Conservation (phyloP, 129 eudicot species). For the Escallonia rubra region DNA sequence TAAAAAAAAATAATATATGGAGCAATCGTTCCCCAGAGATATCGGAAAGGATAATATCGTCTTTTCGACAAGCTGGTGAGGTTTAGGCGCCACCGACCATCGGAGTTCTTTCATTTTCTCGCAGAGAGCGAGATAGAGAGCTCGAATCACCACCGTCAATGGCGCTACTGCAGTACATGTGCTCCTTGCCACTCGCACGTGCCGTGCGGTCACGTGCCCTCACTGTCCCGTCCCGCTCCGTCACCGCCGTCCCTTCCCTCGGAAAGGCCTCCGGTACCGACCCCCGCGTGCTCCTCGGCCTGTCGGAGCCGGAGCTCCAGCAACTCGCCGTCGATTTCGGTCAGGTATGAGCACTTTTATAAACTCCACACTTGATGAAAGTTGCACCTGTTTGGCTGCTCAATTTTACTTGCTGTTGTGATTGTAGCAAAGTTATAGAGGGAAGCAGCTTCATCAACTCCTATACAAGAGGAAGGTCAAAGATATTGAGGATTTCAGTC, state of each 20-base stretch:
- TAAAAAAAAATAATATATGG: too few relatives aligned
- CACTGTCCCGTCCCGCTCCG: constrained; percentile 29
- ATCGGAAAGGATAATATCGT: not conserved
- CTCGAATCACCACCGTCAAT: constrained; percentile 12
- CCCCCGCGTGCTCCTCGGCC: constrained; percentile 80
- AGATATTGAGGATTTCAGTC: constrained; percentile 64
- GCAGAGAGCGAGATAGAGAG: not conserved
- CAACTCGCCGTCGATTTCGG: constrained; percentile 82
- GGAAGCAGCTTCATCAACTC: constrained; percentile 88
- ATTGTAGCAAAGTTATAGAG: constrained; percentile 74
- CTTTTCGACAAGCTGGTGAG: not conserved
- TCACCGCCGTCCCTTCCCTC: constrained; percentile 19
- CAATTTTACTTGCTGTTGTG: not conserved
- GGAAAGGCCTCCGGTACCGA: constrained; percentile 20
- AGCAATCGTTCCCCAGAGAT: too few relatives aligned
- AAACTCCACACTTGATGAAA: not conserved
- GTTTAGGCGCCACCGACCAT: not conserved
- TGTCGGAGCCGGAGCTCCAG: constrained; percentile 91
- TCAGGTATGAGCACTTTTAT: constrained; percentile 29
- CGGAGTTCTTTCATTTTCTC: not conserved
- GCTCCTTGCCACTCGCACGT: constrained; percentile 59
- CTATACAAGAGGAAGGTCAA: constrained; percentile 84
- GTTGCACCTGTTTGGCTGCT: not conserved
- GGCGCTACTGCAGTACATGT: constrained; percentile 54
- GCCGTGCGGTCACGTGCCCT: constrained; percentile 55